These are phyloP conservation scores for Pulveroboletus sp. DNA, from an alignment of 768 basidiomycete genomes.

Conservation along the genomic window DNA sequence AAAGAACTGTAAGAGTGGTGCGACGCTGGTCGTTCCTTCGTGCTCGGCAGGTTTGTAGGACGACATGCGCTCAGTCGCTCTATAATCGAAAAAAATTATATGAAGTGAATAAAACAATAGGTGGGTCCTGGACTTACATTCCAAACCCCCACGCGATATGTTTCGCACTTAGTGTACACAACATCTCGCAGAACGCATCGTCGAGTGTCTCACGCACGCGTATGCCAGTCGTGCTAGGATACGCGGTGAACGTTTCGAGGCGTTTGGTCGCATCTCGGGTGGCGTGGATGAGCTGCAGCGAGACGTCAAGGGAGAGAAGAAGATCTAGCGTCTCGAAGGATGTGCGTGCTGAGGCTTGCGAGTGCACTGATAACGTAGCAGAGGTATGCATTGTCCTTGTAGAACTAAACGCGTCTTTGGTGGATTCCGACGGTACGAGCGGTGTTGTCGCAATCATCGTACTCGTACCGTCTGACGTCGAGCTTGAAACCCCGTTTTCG, in stretches of 20 bases:
- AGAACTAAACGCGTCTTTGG: neutral
- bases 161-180: conserved; percentile 69
- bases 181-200: conserved; percentile 83
- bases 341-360: conserved; percentile 16
- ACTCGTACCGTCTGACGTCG: neutral
- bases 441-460: neutral
- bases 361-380: neutral
- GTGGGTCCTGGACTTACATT: conserved; percentile 41
- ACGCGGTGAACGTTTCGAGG: conserved; percentile 82
- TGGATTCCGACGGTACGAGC: neutral
- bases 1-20: conserved; percentile 93
- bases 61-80: conserved; percentile 86
- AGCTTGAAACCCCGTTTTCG: neutral
- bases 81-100: conserved; percentile 26
- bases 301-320: conserved; percentile 85
- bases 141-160: conserved; percentile 81
- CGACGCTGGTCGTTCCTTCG: conserved; percentile 74
- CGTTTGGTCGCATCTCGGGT: conserved; percentile 90
- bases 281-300: conserved; percentile 88
- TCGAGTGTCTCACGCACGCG: conserved; percentile 91
- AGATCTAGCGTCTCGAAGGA: conserved; percentile 60
- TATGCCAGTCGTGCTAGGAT: conserved; percentile 82
- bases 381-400: neutral
- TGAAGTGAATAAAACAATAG: neutral
- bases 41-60: conserved; percentile 88